Conservation (phyloP, 176 grass and related monocot genomes). For the Carex littledalei region DNA sequence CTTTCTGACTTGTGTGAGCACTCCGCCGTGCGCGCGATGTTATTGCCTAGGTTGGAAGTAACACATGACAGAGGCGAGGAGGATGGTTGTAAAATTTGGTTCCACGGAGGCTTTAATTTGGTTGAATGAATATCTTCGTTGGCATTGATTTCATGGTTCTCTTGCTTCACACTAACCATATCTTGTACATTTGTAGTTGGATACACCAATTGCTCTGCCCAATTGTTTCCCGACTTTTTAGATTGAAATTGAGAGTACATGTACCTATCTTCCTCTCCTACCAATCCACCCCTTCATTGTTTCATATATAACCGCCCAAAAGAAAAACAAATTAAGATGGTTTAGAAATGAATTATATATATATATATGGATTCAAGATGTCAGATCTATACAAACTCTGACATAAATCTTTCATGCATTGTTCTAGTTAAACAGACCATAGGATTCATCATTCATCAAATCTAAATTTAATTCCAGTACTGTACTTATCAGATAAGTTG, state of each 20-base stretch:
- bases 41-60: constrained; percentile 45
- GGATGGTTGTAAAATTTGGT: constrained; percentile 34
- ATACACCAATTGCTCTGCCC: constrained; percentile 26
- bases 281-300: constrained; percentile 39
- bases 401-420: constrained; percentile 4
- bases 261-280: constrained; percentile 38
- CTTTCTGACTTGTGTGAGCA: constrained; percentile 67
- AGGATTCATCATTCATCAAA: background rate
- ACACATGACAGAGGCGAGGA: constrained; percentile 71
- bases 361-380: background rate
- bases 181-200: constrained; percentile 25
- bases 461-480: background rate
- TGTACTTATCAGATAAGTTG: background rate
- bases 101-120: constrained; percentile 22
- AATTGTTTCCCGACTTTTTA: constrained; percentile 17
- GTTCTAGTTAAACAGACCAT: background rate
- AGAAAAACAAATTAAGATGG: background rate
- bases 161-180: constrained; percentile 38
- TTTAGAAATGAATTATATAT: background rate
- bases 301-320: background rate
- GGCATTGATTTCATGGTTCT: constrained; percentile 31
- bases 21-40: constrained; percentile 41
- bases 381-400: constrained; percentile 11
- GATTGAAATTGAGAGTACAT: constrained; percentile 21
- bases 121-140: constrained; percentile 34